Conservation (phyloP, 179 eudicot genomes). For the Camellia oleifera region DNA sequence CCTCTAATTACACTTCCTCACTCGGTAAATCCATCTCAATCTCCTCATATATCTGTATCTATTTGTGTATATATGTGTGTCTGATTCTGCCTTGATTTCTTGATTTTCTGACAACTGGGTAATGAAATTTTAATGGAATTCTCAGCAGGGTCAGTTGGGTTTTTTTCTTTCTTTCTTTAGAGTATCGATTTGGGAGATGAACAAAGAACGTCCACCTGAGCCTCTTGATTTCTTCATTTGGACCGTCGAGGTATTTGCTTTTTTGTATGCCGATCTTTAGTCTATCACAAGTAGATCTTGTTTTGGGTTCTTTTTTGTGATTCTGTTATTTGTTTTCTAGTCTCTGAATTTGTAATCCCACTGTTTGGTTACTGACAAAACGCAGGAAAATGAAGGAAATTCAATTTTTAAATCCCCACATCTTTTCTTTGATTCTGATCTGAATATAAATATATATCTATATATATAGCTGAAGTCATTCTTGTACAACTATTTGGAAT, state of each 20-base stretch:
- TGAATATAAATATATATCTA: neutral
- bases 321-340: neutral
- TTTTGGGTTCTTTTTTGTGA: neutral
- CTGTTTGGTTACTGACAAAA: slow-evolving; percentile 10
- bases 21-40: neutral
- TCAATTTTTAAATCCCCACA: neutral
- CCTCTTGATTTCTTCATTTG: slow-evolving; percentile 96
- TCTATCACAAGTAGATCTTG: slow-evolving; percentile 9
- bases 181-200: slow-evolving; percentile 47
- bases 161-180: neutral
- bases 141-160: neutral
- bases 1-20: neutral
- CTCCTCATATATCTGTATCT: neutral
- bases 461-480: too few relatives aligned
- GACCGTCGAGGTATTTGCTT: slow-evolving; percentile 71
- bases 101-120: neutral
- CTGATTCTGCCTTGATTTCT: too few relatives aligned
- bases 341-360: neutral
- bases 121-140: neutral
- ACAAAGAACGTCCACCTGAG: slow-evolving; percentile 67
- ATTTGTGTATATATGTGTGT: neutral
- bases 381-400: neutral
- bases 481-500: too few relatives aligned
- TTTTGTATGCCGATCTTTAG: neutral
- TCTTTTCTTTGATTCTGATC: neutral